Base-by-base conservation (phyloP, 2,329 filamentous ascomycete genomes). In the Colletotrichum incanum region DNA sequence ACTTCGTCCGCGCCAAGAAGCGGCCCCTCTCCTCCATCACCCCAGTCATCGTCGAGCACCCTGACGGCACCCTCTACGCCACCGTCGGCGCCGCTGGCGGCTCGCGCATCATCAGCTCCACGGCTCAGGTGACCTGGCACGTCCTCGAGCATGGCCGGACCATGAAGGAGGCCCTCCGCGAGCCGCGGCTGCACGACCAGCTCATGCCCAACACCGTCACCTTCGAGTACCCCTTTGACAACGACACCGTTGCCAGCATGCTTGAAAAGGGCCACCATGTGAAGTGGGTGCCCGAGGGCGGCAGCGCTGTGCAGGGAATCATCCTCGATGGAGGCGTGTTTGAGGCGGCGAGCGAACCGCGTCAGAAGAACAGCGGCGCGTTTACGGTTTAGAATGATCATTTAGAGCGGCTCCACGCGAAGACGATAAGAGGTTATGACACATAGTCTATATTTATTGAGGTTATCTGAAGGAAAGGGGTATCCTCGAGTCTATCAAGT, bases 11-110 rank as follows among this genome's bases (percentile, higher is more conserved):
- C 6, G 91, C 94, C 0, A 88, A 90, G 59, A 98, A 98, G 82
- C 90, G 96, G 0, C 94, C 95, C 0, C 85, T 98, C 5, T 95
- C 93, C 1, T 95, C 93, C 74, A 95, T 96, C 76, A 91, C 93
- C 0, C 94, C 95, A 5, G 86, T 94, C 67, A 95, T 97, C 63
- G 89, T 92, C 74, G 90, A 93, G 67, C 84, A 88, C 71, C 83
- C 88, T 3, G 88, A 92, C 76, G 88, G 90, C 23, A 87, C 85
- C 1, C 86, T 97, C 1, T 92, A 92, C 78, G 89, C 93, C 68
- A 85, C 90, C 66, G 88, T 93, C 9, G 94, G 94, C 50, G 92
- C 94, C 0, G 94, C 94, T 0, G 95, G 95, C 41, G 95, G 94
- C 3, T 93, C 91, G 26, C 89, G 93, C 37, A 98, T 98, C 83